Conservation (phyloP, 208 protist genomes). For the Leishmania martiniquensis region DNA sequence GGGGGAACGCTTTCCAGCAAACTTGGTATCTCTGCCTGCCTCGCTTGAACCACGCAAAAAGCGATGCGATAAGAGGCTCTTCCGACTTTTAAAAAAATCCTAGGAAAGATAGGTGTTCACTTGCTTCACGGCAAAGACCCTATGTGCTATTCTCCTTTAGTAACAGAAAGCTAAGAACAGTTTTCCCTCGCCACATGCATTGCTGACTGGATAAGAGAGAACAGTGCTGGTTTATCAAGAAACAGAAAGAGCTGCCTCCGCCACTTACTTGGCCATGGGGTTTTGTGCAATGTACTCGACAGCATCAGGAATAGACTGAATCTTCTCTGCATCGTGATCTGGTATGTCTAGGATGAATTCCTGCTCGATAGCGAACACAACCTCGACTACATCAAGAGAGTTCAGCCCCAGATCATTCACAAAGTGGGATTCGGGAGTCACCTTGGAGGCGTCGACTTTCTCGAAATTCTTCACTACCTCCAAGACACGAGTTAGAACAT, state of each 20-base stretch:
- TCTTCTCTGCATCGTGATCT: conserved; percentile 96
- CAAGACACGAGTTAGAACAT: conserved; percentile 95
- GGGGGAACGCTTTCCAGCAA: neutral
- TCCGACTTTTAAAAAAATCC: conserved; percentile 17
- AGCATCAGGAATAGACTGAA: conserved; percentile 93
- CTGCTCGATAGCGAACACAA: conserved; percentile 96
- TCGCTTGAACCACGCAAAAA: neutral
- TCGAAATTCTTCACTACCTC: conserved; percentile 97
- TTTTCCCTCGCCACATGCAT: neutral
- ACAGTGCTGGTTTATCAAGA: neutral
- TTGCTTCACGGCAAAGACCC: neutral
- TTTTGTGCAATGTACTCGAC: conserved; percentile 95
- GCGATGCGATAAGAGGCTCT: neutral
- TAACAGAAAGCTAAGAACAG: neutral
- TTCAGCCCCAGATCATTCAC: conserved; percentile 96
- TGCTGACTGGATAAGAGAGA: neutral
- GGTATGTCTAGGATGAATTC: conserved; percentile 97
- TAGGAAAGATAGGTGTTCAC: conserved; percentile 18
- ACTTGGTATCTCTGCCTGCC: neutral
- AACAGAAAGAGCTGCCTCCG: neutral
- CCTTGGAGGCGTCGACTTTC: conserved; percentile 94
- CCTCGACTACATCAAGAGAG: conserved; percentile 95
- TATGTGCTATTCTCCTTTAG: conserved; percentile 8
- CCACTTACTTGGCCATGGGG: conserved; percentile 94
- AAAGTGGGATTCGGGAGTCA: conserved; percentile 93